Evolutionary conservation across 2,329 filamentous ascomycete genomes (phyloP).

Genomic region (Parascedosporium putredinis): DNA sequence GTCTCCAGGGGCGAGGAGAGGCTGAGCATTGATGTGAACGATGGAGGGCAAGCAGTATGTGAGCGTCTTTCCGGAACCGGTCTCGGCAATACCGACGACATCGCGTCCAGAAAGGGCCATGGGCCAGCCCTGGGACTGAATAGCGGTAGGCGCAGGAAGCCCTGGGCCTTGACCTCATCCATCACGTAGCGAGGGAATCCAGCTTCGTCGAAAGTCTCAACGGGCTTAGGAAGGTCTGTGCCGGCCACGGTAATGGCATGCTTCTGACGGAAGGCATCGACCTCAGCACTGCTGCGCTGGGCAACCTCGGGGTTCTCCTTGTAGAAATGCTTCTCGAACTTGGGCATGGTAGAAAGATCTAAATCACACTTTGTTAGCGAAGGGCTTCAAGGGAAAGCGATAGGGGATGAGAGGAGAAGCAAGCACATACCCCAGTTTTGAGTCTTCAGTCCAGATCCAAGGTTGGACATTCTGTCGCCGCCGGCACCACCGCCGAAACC

Average conservation of each 20-base stretch:
- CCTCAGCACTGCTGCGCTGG: constrained; percentile 63
- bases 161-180: constrained; percentile 96
- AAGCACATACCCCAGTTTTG: constrained; percentile 71
- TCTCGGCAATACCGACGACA: constrained; percentile 98
- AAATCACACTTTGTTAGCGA: constrained; percentile 16
- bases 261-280: constrained; percentile 78
- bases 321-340: constrained; percentile 99
- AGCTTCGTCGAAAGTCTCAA: constrained; percentile 95
- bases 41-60: constrained; percentile 97
- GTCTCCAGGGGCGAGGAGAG: constrained; percentile 86
- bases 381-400: constrained; percentile 14
- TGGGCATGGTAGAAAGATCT: constrained; percentile 74
- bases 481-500: constrained; percentile 47
- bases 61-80: constrained; percentile 96
- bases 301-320: constrained; percentile 81
- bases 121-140: constrained; percentile 97
- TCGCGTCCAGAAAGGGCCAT: constrained; percentile 98
- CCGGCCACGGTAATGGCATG: constrained; percentile 79
- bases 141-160: constrained; percentile 87
- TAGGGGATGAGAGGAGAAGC: constrained; percentile 14
- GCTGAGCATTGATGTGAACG: constrained; percentile 98
- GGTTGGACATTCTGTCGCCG: constrained; percentile 88
- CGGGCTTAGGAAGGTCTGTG: constrained; percentile 75
- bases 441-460: constrained; percentile 77
- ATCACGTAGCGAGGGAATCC: constrained; percentile 96